Evolutionary conservation across 495 filamentous ascomycete species (phyloP).

Genomic region (Sphaerosporella brunnea): DNA sequence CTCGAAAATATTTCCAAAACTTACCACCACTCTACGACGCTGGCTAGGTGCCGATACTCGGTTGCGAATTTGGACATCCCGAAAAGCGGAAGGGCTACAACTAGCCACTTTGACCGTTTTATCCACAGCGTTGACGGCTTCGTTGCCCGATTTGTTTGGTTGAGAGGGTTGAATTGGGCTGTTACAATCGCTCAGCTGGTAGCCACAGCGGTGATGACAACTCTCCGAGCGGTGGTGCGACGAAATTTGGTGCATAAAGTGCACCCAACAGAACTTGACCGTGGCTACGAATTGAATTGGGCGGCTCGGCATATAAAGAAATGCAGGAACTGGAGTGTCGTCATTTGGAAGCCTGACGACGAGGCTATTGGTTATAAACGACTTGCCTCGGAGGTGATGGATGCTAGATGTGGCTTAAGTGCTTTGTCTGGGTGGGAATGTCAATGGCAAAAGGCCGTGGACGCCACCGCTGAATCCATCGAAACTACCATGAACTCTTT

Average conservation of each 20-base stretch:
- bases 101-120: neutral
- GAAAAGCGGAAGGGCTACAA: neutral
- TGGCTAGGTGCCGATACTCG: neutral
- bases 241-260: constrained; percentile 1
- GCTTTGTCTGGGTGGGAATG: constrained; percentile 6
- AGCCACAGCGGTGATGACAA: constrained; percentile 10
- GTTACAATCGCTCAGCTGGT: constrained; percentile 10
- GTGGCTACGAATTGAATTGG: constrained; percentile 1
- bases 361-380: neutral
- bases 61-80: neutral
- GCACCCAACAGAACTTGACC: neutral
- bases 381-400: neutral
- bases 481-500: constrained; percentile 11
- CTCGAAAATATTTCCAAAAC: neutral
- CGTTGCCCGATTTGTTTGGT: constrained; percentile 34
- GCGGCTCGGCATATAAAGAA: neutral
- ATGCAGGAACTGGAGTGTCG: constrained; percentile 10
- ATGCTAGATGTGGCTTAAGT: constrained; percentile 7
- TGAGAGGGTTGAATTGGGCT: constrained; percentile 32
- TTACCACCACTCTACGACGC: neutral
- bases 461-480: constrained; percentile 7
- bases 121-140: constrained; percentile 26
- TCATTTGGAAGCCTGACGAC: constrained; percentile 5
- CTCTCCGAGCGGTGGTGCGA: constrained; percentile 6
- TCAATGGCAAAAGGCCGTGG: constrained; percentile 3